Percentiles rank a stretch among this genome's conserved stretches.
phyloP scores from a whole-genome alignment of 2,329 filamentous ascomycete species.

The Ascocoryne sarcoides region DNA sequence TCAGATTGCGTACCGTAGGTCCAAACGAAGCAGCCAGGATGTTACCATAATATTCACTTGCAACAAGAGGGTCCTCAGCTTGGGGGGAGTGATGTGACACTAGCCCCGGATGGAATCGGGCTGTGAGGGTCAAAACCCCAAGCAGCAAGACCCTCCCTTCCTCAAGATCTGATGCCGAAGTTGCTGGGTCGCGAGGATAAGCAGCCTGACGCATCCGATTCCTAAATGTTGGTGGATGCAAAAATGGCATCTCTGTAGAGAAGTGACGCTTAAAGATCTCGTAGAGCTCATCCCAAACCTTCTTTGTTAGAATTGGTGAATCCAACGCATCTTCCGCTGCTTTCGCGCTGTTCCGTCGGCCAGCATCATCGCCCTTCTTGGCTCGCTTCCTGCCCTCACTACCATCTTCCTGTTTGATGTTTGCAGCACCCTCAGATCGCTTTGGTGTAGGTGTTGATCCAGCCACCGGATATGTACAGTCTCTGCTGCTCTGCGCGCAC shows the following conservation, averaged over 20 bases:
- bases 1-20: conserved; percentile 39
- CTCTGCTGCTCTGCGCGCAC: conserved; percentile 61
- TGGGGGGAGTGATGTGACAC: conserved; percentile 37
- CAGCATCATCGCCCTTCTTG: conserved; percentile 31
- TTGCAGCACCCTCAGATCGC: conserved; percentile 22
- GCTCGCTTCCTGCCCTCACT: conserved; percentile 40
- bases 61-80: conserved; percentile 40
- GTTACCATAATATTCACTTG: conserved; percentile 57
- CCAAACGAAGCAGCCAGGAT: conserved; percentile 45
- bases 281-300: conserved; percentile 61
- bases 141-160: conserved; percentile 52
- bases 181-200: conserved; percentile 25
- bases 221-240: conserved; percentile 57
- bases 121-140: conserved; percentile 59
- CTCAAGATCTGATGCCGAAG: conserved; percentile 19
- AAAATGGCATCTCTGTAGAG: conserved; percentile 62
- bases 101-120: conserved; percentile 56
- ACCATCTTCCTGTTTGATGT: conserved; percentile 23
- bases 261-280: conserved; percentile 64
- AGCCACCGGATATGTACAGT: conserved; percentile 62
- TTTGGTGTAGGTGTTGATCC: conserved; percentile 28
- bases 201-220: conserved; percentile 39
- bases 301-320: conserved; percentile 50
- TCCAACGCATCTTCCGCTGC: conserved; percentile 52
- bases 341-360: conserved; percentile 27